phyloP scores from a whole-genome alignment of 2,329 filamentous ascomycete species.

The Aspergillus neotritici region DNA sequence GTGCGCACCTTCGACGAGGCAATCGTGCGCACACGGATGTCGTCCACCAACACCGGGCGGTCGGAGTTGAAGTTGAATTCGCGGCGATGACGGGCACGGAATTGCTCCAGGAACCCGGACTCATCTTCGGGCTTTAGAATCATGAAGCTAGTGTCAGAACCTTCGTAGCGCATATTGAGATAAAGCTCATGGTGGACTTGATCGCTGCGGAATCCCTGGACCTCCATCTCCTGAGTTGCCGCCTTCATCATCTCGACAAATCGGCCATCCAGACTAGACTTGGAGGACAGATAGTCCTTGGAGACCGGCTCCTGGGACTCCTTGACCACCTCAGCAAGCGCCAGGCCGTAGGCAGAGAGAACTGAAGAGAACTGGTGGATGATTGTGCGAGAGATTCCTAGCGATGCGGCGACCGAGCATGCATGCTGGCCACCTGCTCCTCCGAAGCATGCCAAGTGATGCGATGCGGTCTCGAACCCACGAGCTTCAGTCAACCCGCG shows the following conservation, averaged over 20 bases:
- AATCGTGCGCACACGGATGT: constrained; percentile 81
- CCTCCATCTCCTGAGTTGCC: constrained; percentile 35
- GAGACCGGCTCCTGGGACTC: constrained; percentile 64
- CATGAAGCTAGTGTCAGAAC: constrained; percentile 47
- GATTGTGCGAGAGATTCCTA: constrained; percentile 80
- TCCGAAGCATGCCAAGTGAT: constrained; percentile 86
- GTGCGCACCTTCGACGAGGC: constrained; percentile 58
- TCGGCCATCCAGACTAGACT: constrained; percentile 55
- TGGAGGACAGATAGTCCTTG: constrained; percentile 46
- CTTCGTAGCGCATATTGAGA: constrained; percentile 47
- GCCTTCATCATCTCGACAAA: constrained; percentile 71
- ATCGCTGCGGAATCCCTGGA: constrained; percentile 40
- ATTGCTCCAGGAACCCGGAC: constrained; percentile 78
- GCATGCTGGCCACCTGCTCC: constrained; percentile 90
- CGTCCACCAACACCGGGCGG: constrained; percentile 80
- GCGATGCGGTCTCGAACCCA: constrained; percentile 83
- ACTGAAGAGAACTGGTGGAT: constrained; percentile 89
- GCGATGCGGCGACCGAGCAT: constrained; percentile 77
- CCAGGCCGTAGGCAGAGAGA: constrained; percentile 88
- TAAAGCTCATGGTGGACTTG: constrained; percentile 42
- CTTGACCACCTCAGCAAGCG: constrained; percentile 85
- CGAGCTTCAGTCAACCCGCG: constrained; percentile 86
- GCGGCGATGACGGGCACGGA: constrained; percentile 78
- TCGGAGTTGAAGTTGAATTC: constrained; percentile 89
- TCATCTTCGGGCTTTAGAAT: constrained; percentile 60